Evolutionary conservation across 129 eudicot species (phyloP).

Genomic region (Flaveria trinervia): DNA sequence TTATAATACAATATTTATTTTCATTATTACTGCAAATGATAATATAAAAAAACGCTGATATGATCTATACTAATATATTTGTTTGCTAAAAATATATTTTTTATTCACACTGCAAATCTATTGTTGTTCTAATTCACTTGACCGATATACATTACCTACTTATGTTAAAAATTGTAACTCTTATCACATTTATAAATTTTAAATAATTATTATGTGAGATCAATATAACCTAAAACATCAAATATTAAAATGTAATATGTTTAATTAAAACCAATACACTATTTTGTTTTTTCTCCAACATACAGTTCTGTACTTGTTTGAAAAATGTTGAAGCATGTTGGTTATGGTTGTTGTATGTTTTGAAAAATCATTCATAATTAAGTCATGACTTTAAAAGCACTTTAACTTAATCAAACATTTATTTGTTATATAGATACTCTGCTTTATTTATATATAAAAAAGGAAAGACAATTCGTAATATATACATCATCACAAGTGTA

Average conservation of each 20-base stretch:
- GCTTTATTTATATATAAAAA: no score
- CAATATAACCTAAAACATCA: background rate
- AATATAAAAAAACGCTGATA: background rate
- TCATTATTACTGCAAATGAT: background rate
- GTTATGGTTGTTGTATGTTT: background rate
- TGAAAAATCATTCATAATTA: background rate
- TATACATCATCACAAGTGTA: no score
- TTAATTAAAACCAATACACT: background rate
- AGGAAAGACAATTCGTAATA: no score
- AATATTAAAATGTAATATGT: background rate
- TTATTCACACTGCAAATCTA: background rate
- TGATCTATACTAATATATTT: background rate
- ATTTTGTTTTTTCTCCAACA: background rate
- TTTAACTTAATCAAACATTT: background rate
- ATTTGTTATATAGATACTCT: background rate
- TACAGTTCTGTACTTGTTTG: background rate
- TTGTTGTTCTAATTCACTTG: background rate
- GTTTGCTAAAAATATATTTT: background rate
- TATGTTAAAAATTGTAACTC: background rate
- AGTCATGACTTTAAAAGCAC: background rate
- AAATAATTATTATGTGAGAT: background rate
- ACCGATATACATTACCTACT: background rate
- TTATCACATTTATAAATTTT: background rate
- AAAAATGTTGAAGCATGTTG: background rate
- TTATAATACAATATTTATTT: background rate